phyloP scores from a whole-genome alignment of 2,329 filamentous ascomycete genomes.

The Teratosphaeria pseudoeucalypti region DNA sequence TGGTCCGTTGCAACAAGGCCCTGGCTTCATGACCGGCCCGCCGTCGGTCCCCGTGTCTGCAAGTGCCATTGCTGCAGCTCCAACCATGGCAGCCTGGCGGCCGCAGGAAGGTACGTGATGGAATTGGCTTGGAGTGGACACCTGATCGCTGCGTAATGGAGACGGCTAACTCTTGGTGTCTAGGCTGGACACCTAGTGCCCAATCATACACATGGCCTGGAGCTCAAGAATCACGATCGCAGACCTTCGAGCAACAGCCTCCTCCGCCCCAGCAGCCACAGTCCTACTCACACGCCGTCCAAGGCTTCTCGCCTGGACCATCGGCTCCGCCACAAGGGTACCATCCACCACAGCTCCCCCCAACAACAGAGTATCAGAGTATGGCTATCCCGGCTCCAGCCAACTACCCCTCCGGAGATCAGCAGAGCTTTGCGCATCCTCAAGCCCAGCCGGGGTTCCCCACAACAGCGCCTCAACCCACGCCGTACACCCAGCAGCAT shows the following conservation, averaged over 20 bases:
- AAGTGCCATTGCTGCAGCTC: slow-evolving; percentile 6
- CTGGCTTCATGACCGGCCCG: slow-evolving; percentile 9
- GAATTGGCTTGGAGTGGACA: slow-evolving; percentile 3
- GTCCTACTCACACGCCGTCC: slow-evolving; percentile 6
- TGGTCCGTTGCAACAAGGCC: slow-evolving; percentile 19
- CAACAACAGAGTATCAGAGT: slow-evolving; percentile 10
- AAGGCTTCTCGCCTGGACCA: slow-evolving; percentile 4
- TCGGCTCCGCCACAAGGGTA: slow-evolving; percentile 7
- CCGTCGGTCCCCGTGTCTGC: slow-evolving; percentile 7
- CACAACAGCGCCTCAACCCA: background rate
- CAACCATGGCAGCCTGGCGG: slow-evolving; percentile 18
- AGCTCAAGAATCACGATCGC: slow-evolving; percentile 13
- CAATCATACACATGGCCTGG: slow-evolving; percentile 16
- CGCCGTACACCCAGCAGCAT: slow-evolving; percentile 1
- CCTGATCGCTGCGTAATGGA: slow-evolving; percentile 6
- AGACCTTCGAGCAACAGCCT: slow-evolving; percentile 12
- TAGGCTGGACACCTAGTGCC: slow-evolving; percentile 13
- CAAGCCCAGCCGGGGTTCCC: background rate
- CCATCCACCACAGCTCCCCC: slow-evolving; percentile 8
- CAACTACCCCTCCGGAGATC: background rate
- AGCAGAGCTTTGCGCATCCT: background rate
- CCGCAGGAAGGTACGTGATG: slow-evolving; percentile 16
- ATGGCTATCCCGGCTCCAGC: slow-evolving; percentile 4
- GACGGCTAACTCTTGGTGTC: slow-evolving; percentile 5
- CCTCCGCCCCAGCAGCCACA: slow-evolving; percentile 1